phyloP scores from a whole-genome alignment of 2,329 filamentous ascomycete genomes.

The Orbilia ellipsospora region DNA sequence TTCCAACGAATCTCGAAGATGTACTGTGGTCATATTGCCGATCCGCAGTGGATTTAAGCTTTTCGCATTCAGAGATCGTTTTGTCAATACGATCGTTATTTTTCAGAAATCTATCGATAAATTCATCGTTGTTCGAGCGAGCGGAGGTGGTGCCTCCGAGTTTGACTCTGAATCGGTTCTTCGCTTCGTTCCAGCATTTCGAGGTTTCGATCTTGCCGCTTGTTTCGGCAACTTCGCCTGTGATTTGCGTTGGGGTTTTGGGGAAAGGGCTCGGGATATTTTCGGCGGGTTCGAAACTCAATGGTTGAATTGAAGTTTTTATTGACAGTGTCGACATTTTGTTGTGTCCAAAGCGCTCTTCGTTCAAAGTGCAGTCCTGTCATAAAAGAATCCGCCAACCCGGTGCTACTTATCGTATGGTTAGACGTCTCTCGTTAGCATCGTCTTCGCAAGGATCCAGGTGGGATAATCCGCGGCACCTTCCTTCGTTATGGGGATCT shows the following conservation, averaged over 20 bases:
- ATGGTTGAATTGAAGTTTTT: background rate
- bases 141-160: background rate
- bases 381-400: no score
- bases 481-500: no score
- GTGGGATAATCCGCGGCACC: no score
- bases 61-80: slow-evolving; percentile 35
- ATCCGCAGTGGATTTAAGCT: slow-evolving; percentile 18
- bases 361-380: no score
- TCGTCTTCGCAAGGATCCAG: no score
- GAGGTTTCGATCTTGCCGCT: background rate
- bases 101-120: slow-evolving; percentile 8
- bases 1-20: slow-evolving; percentile 17
- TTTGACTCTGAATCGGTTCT: slow-evolving; percentile 4
- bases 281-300: background rate
- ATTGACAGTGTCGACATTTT: background rate
- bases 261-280: background rate
- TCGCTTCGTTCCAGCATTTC: slow-evolving; percentile 11
- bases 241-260: background rate
- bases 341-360: background rate
- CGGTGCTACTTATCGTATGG: no score
- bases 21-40: slow-evolving; percentile 22
- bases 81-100: slow-evolving; percentile 14
- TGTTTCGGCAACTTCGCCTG: background rate
- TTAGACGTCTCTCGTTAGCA: no score
- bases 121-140: background rate